Evolutionary conservation across 495 filamentous ascomycete species (phyloP), one percentile per base, ranked within the genome.

Genomic region (Penicillium nucicola): DNA sequence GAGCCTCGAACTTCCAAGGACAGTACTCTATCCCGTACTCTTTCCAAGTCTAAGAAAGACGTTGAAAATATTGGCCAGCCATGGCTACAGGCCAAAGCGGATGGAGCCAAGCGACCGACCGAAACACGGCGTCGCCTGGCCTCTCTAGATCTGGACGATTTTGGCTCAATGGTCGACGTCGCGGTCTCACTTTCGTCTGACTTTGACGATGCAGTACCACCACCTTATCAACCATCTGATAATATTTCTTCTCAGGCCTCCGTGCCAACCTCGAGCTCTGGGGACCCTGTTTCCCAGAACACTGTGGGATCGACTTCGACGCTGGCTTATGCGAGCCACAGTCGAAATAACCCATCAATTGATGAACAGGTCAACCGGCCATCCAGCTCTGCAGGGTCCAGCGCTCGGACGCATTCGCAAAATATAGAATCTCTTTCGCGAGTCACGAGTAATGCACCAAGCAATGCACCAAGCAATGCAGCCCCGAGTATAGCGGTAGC

Each of bases 61-160:
- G 63, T 76, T 10, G 69, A 76, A 52, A 62, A 50, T 32, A 73
- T 71, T 43, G 72, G 71, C 17, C 69, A 62, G 49, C 69, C 69
- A 34, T 75, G 71, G 73, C 43, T 76, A 44, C 62, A 58, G 13
- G 61, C 62, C 32, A 64, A 62, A 22, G 53, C 53, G 8, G 56
- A 68, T 35, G 54, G 15, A 36, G 48, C 17, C 45, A 61, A 22
- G 28, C 42, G 15, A 15, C 18, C 55, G 11, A 41, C 7, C 2
- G 56, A 58, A 1, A 34, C 48, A 18, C 63, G 52, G 45, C 58
- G 56, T 13, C 64, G 58, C 39, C 22, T 70, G 39, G 65, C 62
- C 7, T 66, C 69, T 14, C 40, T 71, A 34, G 64, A 75, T 42
- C 51, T 75, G 8, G 56, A 61, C 28, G 64, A 70, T 20, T 64